Evolutionary conservation across 345 rosid species (phyloP), one percentile per base, ranked within the genome.

Genomic region (Trapa incisa): DNA sequence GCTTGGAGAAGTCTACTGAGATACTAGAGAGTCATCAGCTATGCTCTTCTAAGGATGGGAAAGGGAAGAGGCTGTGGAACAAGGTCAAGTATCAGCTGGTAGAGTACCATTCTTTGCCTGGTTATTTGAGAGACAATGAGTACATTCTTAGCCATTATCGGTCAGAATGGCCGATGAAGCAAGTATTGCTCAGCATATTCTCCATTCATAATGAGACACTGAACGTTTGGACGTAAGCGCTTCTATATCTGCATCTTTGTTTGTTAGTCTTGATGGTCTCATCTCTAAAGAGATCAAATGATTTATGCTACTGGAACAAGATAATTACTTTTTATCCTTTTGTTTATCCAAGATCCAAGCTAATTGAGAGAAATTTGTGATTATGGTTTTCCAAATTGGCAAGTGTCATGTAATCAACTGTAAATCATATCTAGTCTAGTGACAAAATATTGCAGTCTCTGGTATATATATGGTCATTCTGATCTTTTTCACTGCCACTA

Each of bases 141-240:
- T 90, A 79, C 75, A 87, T 94, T 65, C 47, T 88, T 64, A 91
- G 94, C 38, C 91, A 94, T 80, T 94, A 94, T 69, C 72, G 99
- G 72, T 72, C 91, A 9, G 96, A 90, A 68, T 93, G 99, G 99
- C 99, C 99, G 0, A 67, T 93, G 73, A 93, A 90, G 85, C 96
- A 93, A 73, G 65, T 74, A 75, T 75, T 93, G 57, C 87, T 93
- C 36, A 93, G 99, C 71, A 83, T 88, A 67, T 93, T 93, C 75
- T 73, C 84, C 35, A 79, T 93, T 69, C 99, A 93, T 71, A 93
- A 93, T 32, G 99, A 90, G 80, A 93, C 99, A 11, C 76, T 93
- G 61, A 93, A 93, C 68, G 96, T 93, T 50, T 93, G 98, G 97
- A 93, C 97, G 97, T 93, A 79, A 86, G 91, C 61, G 70, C 47